phyloP scores from a whole-genome alignment of 2,329 filamentous ascomycete species.

The Pseudogymnoascus sp. region DNA sequence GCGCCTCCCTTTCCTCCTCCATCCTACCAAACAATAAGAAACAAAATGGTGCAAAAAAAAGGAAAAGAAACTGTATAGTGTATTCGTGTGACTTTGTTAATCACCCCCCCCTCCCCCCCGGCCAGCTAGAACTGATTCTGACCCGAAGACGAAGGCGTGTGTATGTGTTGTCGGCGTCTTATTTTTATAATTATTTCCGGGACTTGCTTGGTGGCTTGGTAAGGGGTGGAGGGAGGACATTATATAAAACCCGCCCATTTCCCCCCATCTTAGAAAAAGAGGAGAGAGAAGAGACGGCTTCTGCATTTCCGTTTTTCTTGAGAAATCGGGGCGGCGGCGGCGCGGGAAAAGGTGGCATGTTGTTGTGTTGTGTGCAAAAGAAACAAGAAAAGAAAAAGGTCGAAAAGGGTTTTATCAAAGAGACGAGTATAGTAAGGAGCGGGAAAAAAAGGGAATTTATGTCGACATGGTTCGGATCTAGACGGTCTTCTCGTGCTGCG shows the following conservation, averaged over 20 bases:
- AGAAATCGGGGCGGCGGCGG: background rate
- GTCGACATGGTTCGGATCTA: conserved; percentile 33
- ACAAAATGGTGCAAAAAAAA: background rate
- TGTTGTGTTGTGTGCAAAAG: background rate
- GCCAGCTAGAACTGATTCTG: no score
- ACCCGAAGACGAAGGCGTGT: no score
- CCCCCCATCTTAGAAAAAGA: no score
- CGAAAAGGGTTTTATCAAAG: background rate
- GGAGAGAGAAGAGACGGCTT: no score
- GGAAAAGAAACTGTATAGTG: background rate
- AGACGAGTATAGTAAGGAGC: no score
- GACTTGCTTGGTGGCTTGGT: no score
- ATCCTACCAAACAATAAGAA: background rate
- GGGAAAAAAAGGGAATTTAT: background rate
- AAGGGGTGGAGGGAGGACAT: no score
- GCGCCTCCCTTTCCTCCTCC: background rate
- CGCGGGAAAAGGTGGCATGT: background rate
- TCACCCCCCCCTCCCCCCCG: background rate
- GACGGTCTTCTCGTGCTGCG: conserved; percentile 81
- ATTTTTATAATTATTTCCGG: no score
- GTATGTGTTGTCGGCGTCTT: no score
- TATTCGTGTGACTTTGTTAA: background rate
- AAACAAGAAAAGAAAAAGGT: background rate
- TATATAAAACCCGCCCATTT: no score
- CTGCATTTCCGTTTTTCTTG: background rate